Conservation (phyloP, 805 yeast genomes). For the Wickerhamomyces subpelliculosus region DNA sequence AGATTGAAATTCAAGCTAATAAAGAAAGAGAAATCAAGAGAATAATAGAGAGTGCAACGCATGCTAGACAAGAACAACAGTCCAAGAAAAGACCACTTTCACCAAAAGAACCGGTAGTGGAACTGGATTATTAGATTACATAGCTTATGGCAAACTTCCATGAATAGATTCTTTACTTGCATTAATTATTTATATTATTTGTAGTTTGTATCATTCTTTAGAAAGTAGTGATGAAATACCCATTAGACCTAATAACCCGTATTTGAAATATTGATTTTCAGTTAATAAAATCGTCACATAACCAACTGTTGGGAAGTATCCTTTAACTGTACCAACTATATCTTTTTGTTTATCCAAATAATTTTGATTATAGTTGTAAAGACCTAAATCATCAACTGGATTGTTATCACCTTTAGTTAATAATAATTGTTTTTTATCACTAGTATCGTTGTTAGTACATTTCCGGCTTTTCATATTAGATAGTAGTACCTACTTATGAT, state of each 20-base stretch:
- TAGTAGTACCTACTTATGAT: slow-evolving; percentile 31
- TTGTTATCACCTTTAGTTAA: slow-evolving; percentile 97
- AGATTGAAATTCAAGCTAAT: slow-evolving; percentile 14
- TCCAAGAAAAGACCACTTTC: slow-evolving; percentile 16
- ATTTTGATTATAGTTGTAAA: slow-evolving; percentile 69
- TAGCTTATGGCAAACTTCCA: not conserved
- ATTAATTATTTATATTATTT: not conserved
- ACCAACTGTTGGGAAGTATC: slow-evolving; percentile 83
- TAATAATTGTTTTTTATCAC: slow-evolving; percentile 49
- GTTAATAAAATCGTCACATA: slow-evolving; percentile 87
- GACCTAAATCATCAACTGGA: slow-evolving; percentile 80
- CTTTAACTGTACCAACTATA: slow-evolving; percentile 87
- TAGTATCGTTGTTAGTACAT: slow-evolving; percentile 1
- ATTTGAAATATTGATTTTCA: slow-evolving; percentile 80
- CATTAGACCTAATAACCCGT: slow-evolving; percentile 66
- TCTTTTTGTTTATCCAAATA: slow-evolving; percentile 75
- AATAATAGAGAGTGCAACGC: slow-evolving; percentile 13
- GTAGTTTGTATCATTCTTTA: slow-evolving; percentile 33
- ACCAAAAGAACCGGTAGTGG: slow-evolving; percentile 20
- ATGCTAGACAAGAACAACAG: slow-evolving; percentile 5
- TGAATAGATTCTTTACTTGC: too few species aligned
- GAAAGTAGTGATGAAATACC: slow-evolving; percentile 62
- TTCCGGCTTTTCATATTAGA: too few species aligned
- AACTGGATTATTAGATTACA: slow-evolving; percentile 24
- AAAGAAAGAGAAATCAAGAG: slow-evolving; percentile 15